Evolutionary conservation across 257 asterid species (phyloP).

Genomic region (Rubia yunnanensis): DNA sequence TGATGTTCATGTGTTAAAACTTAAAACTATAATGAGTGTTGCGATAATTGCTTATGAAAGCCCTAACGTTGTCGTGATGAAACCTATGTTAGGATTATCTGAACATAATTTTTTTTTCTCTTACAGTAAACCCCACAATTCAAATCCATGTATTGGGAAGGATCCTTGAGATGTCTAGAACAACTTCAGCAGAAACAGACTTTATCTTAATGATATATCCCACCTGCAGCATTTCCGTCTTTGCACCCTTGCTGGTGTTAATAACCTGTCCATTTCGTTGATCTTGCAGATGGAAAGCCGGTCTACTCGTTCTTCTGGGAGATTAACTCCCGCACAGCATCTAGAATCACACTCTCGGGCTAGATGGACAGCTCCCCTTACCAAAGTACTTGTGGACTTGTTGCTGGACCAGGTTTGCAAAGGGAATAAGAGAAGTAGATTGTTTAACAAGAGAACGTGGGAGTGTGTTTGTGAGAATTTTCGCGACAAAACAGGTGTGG

Average conservation of each 20-base stretch:
- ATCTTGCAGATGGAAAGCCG: conserved; percentile 55
- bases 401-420: conserved; percentile 59
- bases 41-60: too few species aligned
- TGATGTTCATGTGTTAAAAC: too few species aligned
- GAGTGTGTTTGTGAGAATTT: conserved; percentile 58
- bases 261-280: conserved; percentile 5
- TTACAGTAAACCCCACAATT: not conserved
- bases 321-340: conserved; percentile 30
- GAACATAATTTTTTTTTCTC: not conserved
- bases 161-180: not conserved
- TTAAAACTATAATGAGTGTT: too few species aligned
- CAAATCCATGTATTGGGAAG: not conserved
- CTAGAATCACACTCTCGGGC: conserved; percentile 65
- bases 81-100: not conserved
- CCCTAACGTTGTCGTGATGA: too few species aligned
- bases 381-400: conserved; percentile 47
- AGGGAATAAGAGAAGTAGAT: conserved; percentile 49
- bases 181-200: not conserved
- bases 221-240: not conserved
- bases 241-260: not conserved
- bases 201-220: not conserved
- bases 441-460: conserved; percentile 76
- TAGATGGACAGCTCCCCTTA: conserved; percentile 60
- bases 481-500: conserved; percentile 52
- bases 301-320: conserved; percentile 45